Conservation (phyloP, 176 grass and related monocot species). For the Phoenix roebelenii region DNA sequence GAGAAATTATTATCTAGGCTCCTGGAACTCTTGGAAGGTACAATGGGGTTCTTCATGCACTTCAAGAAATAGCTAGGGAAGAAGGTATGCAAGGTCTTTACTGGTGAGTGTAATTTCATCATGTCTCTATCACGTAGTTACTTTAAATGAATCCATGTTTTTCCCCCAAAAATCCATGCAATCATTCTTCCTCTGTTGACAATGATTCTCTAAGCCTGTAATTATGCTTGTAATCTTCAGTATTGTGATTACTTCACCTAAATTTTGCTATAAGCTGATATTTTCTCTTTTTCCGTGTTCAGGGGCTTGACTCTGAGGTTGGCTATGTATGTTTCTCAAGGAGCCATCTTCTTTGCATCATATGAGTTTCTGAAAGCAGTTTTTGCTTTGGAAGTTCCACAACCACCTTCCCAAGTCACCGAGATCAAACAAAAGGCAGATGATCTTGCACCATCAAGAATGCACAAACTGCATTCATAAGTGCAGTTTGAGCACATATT, state of each 20-base stretch:
- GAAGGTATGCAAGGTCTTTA: slow-evolving; percentile 79
- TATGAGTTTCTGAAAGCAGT: slow-evolving; percentile 83
- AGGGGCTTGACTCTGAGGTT: slow-evolving; percentile 80
- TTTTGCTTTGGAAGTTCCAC: slow-evolving; percentile 34
- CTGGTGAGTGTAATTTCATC: slow-evolving; percentile 24
- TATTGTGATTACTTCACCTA: too few species aligned
- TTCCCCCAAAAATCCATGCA: too few species aligned
- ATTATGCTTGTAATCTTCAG: too few species aligned
- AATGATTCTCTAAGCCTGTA: too few species aligned
- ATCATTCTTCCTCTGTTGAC: too few species aligned
- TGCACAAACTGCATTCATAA: slow-evolving; percentile 12
- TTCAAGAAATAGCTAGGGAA: slow-evolving; percentile 57
- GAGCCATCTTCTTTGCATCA: slow-evolving; percentile 84
- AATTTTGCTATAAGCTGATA: not conserved
- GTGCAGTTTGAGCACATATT: too few species aligned
- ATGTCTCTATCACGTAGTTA: too few species aligned
- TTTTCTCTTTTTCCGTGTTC: slow-evolving; percentile 15
- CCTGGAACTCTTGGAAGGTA: slow-evolving; percentile 47
- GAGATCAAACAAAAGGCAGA: slow-evolving; percentile 6
- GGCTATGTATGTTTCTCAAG: slow-evolving; percentile 85
- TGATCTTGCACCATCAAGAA: not conserved
- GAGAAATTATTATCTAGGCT: slow-evolving; percentile 27
- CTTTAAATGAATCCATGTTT: too few species aligned
- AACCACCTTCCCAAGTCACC: slow-evolving; percentile 7
- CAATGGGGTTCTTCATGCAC: slow-evolving; percentile 57